Evolutionary conservation across 2,329 filamentous ascomycete species (phyloP), one percentile per base, ranked within the genome.

Genomic region (Setomelanomma holmii): DNA sequence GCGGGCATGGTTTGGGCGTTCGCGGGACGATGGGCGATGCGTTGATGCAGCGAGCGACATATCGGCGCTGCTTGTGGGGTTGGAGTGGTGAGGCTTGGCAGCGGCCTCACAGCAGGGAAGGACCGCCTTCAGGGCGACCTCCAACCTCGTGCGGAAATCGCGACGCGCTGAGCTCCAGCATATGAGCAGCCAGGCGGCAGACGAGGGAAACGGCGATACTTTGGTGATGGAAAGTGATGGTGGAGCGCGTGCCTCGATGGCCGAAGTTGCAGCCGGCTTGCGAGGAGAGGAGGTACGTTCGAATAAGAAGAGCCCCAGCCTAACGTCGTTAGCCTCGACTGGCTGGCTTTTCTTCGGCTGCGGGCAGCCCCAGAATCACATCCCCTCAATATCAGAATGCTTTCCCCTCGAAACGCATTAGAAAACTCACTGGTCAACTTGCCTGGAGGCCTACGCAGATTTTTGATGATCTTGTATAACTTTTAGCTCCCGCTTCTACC

Each of bases 1-100:
- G 51, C 70, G 72, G 55, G 72, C 76, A 76, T 79, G 73, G 62
- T 72, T 69, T 58, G 71, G 70, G 66, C 76, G 76, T 59, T 74
- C 71, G 60, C 66, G 63, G 53, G 74, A 74, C 49, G 76, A 76
- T 68, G 75, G 66, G 56, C 68, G 68, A 63, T 73, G 69, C 64
- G 71, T 61, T 63, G 67, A 71, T 62, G 69, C 63, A 63, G 66
- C 66, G 64, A 68, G 64, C 58, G 69, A 71, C 71, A 72, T 73
- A 64, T 66, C 56, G 63, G 64, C 56, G 60, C 58, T 53, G 47
- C 38, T 40, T 64, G 64, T 67, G 64, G 65, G 67, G 67, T 53
- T 67, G 64, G 65, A 67, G 67, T 53, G 54, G 57, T 63, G 24
- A 20, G 45, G 45, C 67, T 71, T 73, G 68, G 69, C 68, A 55